Evolutionary conservation across 805 yeast species (phyloP), one percentile per base, ranked within the genome.

Genomic region (Yarrowia keelungensis): DNA sequence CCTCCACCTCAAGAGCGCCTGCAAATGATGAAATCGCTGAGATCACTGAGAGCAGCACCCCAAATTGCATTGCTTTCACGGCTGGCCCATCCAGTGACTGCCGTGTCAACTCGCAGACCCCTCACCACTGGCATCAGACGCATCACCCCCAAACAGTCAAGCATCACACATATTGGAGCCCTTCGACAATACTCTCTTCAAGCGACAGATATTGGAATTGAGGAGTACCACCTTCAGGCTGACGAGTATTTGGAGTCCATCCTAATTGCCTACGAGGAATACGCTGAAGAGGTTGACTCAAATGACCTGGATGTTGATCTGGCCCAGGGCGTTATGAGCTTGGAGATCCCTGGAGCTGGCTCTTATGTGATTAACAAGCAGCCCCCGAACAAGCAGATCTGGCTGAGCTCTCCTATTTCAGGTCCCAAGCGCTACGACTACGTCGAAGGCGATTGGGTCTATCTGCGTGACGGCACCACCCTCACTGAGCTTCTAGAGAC

Each of bases 341-440:
- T 95, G 69, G 85, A 82, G 8, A 74, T 90, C 16, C 91, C 94
- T 3, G 85, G 87, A 0, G 81, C 82, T 16, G 98, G 98, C 1
- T 85, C 93, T 0, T 95, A 95, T 76, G 97, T 95, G 38, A 88
- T 95, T 75, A 95, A 95, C 81, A 94, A 92, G 76, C 98, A 95
- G 79, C 99, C 99, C 1, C 98, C 99, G 3, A 95, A 92, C 79
- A 89, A 91, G 79, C 99, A 95, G 77, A 89, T 95, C 39, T 95
- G 99, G 99, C 83, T 94, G 67, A 87, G 96, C 70, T 90, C 97
- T 53, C 99, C 99, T 0, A 75, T 92, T 3, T 89, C 96, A 8
- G 99, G 99, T 0, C 99, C 99, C 7, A 92, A 92, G 75, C 76
- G 85, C 51, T 90, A 86, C 74, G 98, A 95, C 76, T 85, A 84